These are phyloP conservation scores for Xerocomellus chrysenteron DNA, from an alignment of 768 basidiomycete genomes.

Conservation along the genomic window DNA sequence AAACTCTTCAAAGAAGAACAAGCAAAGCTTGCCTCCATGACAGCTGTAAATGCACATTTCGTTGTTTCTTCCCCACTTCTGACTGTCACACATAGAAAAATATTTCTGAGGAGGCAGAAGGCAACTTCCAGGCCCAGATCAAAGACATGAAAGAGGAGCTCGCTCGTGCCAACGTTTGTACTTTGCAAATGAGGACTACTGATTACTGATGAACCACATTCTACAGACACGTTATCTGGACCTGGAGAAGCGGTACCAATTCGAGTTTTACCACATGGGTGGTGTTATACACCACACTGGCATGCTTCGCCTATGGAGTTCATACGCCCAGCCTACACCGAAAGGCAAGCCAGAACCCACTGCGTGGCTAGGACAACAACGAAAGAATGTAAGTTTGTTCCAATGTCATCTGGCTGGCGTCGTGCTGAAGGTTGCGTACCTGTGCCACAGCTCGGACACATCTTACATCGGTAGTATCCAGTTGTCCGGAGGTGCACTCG, in stretches of 20 bases:
- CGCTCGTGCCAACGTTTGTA: constrained; percentile 50
- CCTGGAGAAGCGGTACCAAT: constrained; percentile 57
- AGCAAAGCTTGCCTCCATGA: constrained; percentile 49
- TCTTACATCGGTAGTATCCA: constrained; percentile 22
- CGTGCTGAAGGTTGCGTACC: background rate
- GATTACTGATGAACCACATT: background rate
- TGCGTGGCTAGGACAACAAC: constrained; percentile 71
- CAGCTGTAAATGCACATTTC: constrained; percentile 39
- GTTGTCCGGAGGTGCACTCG: background rate
- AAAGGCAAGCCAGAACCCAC: constrained; percentile 48
- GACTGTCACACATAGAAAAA: constrained; percentile 33
- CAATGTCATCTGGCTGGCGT: background rate
- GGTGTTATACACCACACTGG: constrained; percentile 71
- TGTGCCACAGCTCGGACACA: constrained; percentile 28
- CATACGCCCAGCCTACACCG: constrained; percentile 51
- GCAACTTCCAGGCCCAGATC: constrained; percentile 62
- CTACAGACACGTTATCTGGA: constrained; percentile 52
- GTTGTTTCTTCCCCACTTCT: constrained; percentile 4
- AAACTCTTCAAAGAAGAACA: constrained; percentile 83
- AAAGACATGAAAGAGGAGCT: constrained; percentile 66
- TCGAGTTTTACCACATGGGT: constrained; percentile 82
- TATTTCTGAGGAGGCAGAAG: constrained; percentile 72
- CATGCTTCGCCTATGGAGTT: constrained; percentile 60
- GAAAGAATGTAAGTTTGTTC: constrained; percentile 41
- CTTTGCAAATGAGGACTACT: background rate